Base-by-base conservation (phyloP, 345 rosid species). In the Reutealis trisperma region DNA sequence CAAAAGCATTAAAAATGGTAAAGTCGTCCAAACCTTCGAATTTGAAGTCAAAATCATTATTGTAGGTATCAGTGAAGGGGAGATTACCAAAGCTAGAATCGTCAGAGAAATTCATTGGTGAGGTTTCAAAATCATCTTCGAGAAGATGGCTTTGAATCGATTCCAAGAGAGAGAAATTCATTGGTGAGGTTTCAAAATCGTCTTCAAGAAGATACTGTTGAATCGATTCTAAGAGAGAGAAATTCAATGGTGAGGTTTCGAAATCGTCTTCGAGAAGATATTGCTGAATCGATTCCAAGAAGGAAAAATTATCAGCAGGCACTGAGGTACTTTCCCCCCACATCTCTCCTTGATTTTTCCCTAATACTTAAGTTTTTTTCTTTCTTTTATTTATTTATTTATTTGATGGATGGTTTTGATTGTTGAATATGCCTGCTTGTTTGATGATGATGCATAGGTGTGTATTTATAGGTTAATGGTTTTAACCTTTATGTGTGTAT, bases 271-370 rank as follows among this genome's bases (percentile, higher is more conserved):
- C 68, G 42, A 83, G 80, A 13, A 83, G 82, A 68, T 67, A 47
- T 12, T 67, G 57, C 22, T 79, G 72, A 42, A 82, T 82, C 5
- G 74, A 71, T n/a, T 82, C 79, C 27, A 78, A 24, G 24, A 80
- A 51, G 16, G 59, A 34, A 3, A 25, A 52, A 49, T 81, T 70
- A 6, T 64, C 2, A 42, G 55, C 54, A 67, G 54, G 54, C 54
- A 44, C 4, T 30, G 32, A 42, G 70, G 54, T 67, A 67, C 44
- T 67, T 42, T 67, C 30, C 15, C 14, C 70, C 54, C 54, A 67
- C 70, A 67, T 67, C 8, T 3, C 13, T 24, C 4, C 22, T 1
- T 27, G 30, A 27, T 42, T 42, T 57, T 57, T 57, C 60, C 21
- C 15, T 58, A 2, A n/a, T 51, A 1, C 15, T 12, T 15, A 51